These are phyloP conservation scores for Ogataea nakhonphanomensis DNA, from an alignment of 805 yeast genomes.

Conservation along the genomic window DNA sequence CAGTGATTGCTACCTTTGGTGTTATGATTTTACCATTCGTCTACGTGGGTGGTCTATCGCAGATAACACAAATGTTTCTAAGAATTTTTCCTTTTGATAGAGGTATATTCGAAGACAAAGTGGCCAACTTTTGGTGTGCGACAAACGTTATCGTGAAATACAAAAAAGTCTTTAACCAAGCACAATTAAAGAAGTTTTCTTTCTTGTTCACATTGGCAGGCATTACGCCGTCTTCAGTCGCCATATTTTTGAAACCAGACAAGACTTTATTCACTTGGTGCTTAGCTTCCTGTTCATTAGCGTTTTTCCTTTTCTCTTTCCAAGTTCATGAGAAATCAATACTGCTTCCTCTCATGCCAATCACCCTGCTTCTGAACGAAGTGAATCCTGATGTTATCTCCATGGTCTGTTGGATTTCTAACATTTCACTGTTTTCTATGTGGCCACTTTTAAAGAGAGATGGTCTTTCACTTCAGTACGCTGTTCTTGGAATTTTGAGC, in stretches of 20 bases:
- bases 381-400: constrained; percentile 61
- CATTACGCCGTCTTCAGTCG: constrained; percentile 54
- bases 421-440: constrained; percentile 78
- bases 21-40: constrained; percentile 60
- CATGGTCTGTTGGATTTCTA: constrained; percentile 82
- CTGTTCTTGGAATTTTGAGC: constrained; percentile 55
- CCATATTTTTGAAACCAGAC: constrained; percentile 48
- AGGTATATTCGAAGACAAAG: constrained; percentile 96
- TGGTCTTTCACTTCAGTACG: constrained; percentile 68
- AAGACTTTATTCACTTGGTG: constrained; percentile 63
- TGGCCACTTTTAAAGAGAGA: constrained; percentile 85
- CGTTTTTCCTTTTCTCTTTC: constrained; percentile 85
- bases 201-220: constrained; percentile 48
- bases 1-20: constrained; percentile 55
- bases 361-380: constrained; percentile 59
- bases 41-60: constrained; percentile 41
- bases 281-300: constrained; percentile 77
- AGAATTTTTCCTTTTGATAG: constrained; percentile 90
- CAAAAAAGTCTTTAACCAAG: constrained; percentile 47
- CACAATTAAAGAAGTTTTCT: constrained; percentile 59
- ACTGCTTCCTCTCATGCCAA: constrained; percentile 81
- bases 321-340: constrained; percentile 97
- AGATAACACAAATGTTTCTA: constrained; percentile 51
- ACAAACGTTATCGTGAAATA: constrained; percentile 75
- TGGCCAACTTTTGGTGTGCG: constrained; percentile 98